Evolutionary conservation across 306 rosid genomes (phyloP).

Genomic region (Mimosa bimucronata): DNA sequence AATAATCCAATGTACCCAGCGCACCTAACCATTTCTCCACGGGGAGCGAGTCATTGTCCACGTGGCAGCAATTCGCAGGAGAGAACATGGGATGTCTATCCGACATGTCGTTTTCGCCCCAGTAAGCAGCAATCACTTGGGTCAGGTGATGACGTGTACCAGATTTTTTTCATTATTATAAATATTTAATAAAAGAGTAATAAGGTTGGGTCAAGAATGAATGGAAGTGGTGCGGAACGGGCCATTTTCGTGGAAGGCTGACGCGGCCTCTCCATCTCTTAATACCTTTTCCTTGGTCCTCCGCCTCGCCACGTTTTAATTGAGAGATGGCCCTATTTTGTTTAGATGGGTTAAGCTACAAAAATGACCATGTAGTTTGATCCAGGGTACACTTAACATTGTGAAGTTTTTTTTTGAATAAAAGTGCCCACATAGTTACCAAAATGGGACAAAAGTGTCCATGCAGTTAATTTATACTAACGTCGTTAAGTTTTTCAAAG

Average conservation of each 20-base stretch:
- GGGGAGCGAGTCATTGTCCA: neutral
- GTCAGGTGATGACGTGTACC: constrained; percentile 3
- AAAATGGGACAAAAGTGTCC: too few species aligned
- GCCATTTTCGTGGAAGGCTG: constrained; percentile 9
- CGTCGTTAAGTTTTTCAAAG: too few species aligned
- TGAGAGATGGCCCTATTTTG: neutral
- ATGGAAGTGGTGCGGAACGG: neutral
- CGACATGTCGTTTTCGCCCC: constrained; percentile 5
- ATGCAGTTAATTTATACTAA: too few species aligned
- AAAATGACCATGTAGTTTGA: too few species aligned
- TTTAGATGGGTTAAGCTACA: too few species aligned
- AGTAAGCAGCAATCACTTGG: neutral
- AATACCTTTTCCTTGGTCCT: neutral
- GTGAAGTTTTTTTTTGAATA: too few species aligned
- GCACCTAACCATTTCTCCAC: too few species aligned
- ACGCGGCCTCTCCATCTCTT: neutral
- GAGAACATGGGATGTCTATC: neutral
- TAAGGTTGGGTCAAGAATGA: neutral
- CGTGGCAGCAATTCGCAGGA: neutral
- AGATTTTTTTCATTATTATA: neutral
- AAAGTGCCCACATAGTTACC: too few species aligned
- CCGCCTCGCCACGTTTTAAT: neutral
- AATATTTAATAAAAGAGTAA: neutral
- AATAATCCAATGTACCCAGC: too few species aligned
- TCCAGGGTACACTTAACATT: too few species aligned